Conservation (phyloP, 345 rosid species). For the Salix exigua region DNA sequence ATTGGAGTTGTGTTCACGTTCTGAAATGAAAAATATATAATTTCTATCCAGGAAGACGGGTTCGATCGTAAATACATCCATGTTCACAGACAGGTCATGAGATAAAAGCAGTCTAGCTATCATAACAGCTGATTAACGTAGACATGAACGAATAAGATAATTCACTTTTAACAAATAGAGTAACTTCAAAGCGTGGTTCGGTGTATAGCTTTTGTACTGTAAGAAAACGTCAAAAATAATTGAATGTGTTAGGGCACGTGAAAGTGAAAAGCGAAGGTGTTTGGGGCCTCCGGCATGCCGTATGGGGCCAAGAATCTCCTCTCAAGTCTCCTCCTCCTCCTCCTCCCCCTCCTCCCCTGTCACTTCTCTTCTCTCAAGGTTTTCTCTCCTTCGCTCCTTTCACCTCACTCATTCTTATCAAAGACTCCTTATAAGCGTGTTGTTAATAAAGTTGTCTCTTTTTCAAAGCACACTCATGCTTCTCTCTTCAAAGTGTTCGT, state of each 20-base stretch:
- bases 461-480: constrained; percentile 9
- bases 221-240: not conserved
- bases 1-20: no score
- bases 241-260: constrained; percentile 28
- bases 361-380: not conserved
- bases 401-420: not conserved
- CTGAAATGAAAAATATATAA: no score
- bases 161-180: not conserved
- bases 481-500: not conserved
- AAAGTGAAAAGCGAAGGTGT: constrained; percentile 1
- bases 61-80: no score
- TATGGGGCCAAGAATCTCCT: constrained; percentile 23
- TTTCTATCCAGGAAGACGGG: no score
- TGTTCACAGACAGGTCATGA: not conserved
- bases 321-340: not conserved
- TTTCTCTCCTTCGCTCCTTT: not conserved
- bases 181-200: constrained; percentile 1
- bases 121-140: not conserved
- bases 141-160: not conserved
- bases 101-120: not conserved
- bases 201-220: not conserved
- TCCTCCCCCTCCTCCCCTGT: constrained; percentile 1
- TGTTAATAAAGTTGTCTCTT: not conserved
- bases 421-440: not conserved
- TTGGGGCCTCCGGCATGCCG: constrained; percentile 10